These are phyloP conservation scores for Cryphonectria parasitica DNA, from an alignment of 2,329 filamentous ascomycete genomes.

Conservation along the genomic window DNA sequence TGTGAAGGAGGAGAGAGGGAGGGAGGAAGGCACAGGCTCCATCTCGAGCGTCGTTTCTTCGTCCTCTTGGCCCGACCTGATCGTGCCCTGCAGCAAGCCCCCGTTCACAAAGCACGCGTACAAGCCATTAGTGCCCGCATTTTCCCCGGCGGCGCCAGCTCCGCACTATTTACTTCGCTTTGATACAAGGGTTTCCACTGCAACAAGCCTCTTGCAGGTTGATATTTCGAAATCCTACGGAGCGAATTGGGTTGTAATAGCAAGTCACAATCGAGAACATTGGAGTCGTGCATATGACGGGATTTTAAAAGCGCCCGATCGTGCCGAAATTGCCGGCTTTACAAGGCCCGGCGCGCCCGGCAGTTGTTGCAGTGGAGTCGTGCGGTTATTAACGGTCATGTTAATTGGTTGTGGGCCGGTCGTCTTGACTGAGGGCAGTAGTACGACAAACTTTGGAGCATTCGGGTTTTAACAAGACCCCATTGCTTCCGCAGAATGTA, in stretches of 20 bases:
- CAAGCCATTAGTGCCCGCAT: constrained; percentile 66
- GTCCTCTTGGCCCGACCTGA: constrained; percentile 41
- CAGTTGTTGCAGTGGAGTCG: background rate
- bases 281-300: background rate
- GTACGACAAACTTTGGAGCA: background rate
- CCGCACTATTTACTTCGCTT: too few relatives aligned
- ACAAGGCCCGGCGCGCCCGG: background rate
- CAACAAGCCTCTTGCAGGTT: background rate
- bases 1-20: too few relatives aligned
- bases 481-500: background rate
- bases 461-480: background rate
- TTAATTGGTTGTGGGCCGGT: background rate
- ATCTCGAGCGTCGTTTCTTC: constrained; percentile 34
- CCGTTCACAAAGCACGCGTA: constrained; percentile 87
- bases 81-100: constrained; percentile 74
- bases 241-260: background rate
- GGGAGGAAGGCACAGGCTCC: constrained; percentile 37
- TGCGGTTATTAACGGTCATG: background rate
- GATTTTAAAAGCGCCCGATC: background rate
- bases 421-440: background rate
- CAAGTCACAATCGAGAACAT: background rate
- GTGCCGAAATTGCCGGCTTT: background rate
- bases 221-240: background rate
- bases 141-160: constrained; percentile 51
- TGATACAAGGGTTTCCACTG: too few relatives aligned